Conservation (phyloP, 208 protist genomes). For the Hexamita inflata region DNA sequence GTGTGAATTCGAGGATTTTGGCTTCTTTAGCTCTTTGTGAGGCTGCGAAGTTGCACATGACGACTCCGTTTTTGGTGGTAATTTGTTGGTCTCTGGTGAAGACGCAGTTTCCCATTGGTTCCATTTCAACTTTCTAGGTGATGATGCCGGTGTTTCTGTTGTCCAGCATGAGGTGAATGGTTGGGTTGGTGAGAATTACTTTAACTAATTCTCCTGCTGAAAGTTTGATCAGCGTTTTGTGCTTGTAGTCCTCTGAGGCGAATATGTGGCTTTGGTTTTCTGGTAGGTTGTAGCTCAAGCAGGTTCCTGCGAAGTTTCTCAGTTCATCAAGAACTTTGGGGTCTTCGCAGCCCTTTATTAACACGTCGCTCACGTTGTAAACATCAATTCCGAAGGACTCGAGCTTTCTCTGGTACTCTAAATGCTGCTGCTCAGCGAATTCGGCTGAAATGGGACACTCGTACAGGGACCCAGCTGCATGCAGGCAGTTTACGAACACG, state of each 20-base stretch:
- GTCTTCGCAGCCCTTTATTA: neutral
- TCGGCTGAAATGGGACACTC: neutral
- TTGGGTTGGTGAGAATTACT: conserved; percentile 45
- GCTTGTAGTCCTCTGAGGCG: conserved; percentile 53
- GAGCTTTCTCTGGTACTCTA: neutral
- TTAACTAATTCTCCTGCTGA: conserved; percentile 42
- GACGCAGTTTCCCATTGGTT: conserved; percentile 53
- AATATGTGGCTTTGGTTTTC: neutral
- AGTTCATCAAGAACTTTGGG: neutral
- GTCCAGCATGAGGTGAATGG: conserved; percentile 17
- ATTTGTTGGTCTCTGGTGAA: conserved; percentile 64
- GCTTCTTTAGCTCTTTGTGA: conserved; percentile 49
- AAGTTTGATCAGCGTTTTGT: conserved; percentile 34
- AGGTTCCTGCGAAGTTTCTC: neutral
- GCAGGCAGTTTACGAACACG: neutral
- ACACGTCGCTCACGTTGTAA: neutral
- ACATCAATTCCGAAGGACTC: neutral
- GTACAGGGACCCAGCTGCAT: conserved; percentile 24
- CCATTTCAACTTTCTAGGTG: neutral
- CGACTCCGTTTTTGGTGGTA: conserved; percentile 52
- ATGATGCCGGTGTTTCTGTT: conserved; percentile 12
- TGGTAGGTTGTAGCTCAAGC: neutral
- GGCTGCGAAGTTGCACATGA: conserved; percentile 48
- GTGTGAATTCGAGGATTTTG: conserved; percentile 52
- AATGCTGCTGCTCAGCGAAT: neutral